A percentile compares a stretch with the other conserved stretches of the same genome.
These are phyloP conservation scores for Coemansia sp. DNA, from an alignment of 192 early-diverging fungal species.

Conservation along the genomic window DNA sequence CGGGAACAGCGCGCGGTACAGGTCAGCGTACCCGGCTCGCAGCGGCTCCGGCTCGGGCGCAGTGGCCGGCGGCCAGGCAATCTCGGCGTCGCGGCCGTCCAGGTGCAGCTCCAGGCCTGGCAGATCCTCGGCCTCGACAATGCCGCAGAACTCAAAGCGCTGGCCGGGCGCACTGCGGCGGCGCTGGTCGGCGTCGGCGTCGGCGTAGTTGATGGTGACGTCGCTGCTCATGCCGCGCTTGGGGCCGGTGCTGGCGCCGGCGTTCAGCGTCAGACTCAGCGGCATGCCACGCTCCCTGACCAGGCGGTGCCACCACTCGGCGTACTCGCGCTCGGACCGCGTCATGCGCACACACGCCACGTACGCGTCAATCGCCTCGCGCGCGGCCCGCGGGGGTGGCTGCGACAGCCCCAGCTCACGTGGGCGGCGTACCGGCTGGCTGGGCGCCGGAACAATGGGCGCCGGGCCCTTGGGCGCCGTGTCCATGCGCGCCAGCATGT, in stretches of 20 bases:
- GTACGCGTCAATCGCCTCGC: conserved; percentile 23
- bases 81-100: conserved; percentile 11
- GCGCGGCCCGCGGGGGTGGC: conserved; percentile 26
- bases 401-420: conserved; percentile 9
- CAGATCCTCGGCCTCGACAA: conserved; percentile 48
- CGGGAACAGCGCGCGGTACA: conserved; percentile 43
- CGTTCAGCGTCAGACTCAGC: conserved; percentile 41
- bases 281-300: conserved; percentile 37
- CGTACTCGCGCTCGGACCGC: conserved; percentile 51
- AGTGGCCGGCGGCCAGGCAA: conserved; percentile 28
- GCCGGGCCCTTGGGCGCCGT: not conserved
- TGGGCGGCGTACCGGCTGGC: not conserved
- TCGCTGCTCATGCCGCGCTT: conserved; percentile 23
- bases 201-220: conserved; percentile 37
- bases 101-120: conserved; percentile 32
- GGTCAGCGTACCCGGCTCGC: conserved; percentile 1
- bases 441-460: not conserved
- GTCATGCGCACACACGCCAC: conserved; percentile 21
- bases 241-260: not conserved
- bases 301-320: conserved; percentile 51
- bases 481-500: conserved; percentile 12
- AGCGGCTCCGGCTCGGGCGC: conserved; percentile 2
- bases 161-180: not conserved
- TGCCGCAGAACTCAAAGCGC: conserved; percentile 40
- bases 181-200: not conserved